Evolutionary conservation across 441 rosid genomes (phyloP), one percentile per base, ranked within the genome.

Genomic region (Eugenia klotzschiana): DNA sequence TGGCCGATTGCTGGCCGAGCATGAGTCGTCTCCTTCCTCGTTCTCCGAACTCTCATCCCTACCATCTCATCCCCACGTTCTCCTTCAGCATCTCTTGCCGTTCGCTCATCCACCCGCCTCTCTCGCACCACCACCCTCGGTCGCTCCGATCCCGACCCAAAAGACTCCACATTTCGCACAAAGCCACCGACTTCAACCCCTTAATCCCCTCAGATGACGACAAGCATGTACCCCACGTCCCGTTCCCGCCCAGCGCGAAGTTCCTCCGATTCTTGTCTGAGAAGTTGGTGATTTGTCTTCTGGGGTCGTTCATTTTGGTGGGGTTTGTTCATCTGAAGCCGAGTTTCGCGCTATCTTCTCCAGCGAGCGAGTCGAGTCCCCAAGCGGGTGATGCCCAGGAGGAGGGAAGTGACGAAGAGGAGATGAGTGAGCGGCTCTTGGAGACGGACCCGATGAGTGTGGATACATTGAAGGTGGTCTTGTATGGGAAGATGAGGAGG

Each of bases 401-500:
- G 84, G 90, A 54, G 87, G 85, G 84, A 0, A 11, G 25, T 50
- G 93, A 85, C 52, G 89, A 89, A 25, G 96, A 92, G 83, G 88
- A 80, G 84, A 89, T 89, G 93, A 90, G 83, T 56, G 98, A 93
- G 89, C 88, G 88, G 87, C 37, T 95, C 85, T 83, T 95, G 88
- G 92, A 93, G 89, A 90, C 51, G 80, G 98, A 95, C 83, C 94
- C 99, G 1, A 85, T 82, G 56, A 91, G 94, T 86, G 88, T 91
- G 85, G 92, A 93, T 64, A 97, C 94, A 1, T 81, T 94, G 93
- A 96, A 95, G 87, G 92, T 89, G 84, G 88, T 91, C 84, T 84
- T 96, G 89, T 85, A 92, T 77, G 88, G 85, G 88, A 96, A 94
- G 91, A 93, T 93, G 94, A 96, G 96, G 89, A 92, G 89, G 82